Evolutionary conservation across 23 red algal genomes (phyloP), one percentile per base, ranked within the genome.

Genomic region (Porphyridium purpureum): DNA sequence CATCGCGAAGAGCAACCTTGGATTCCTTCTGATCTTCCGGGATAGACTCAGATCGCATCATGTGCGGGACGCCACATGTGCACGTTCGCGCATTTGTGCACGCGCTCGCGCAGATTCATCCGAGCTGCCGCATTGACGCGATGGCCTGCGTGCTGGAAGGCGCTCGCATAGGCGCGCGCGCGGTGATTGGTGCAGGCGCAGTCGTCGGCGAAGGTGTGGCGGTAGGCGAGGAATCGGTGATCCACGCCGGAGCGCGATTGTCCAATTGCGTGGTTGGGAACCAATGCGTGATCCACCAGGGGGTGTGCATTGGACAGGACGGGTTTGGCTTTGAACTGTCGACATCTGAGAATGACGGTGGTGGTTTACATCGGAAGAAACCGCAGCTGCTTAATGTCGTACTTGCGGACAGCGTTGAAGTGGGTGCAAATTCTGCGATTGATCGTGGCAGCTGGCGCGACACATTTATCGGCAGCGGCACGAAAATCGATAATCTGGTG

Each of bases 371-470:
- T 0, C 56, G 49, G 35, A 74, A 74, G 42, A 74, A 74, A 33
- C 69, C 69, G 2, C 69, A 74, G 47, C 35, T 31, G 21, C 55
- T 29, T 7, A 3, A 29, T 7, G 69, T 56, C 3, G 21, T 46
- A 15, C 31, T 74, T 21, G 69, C 53, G 1, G 26, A 61, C 34
- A 51, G 42, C 34, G 69, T 74, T 1, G 69, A 74, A 48, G 29
- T 74, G 7, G 69, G 69, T 21, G 59, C 69, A 4, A 74, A 74
- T 31, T 61, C 29, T 25, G 49, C 47, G 11, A 54, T 74, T 4
- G 69, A 74, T 44, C 24, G 69, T 17, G 69, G 69, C 31, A 74
- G 69, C 44, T 74, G 69, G 69, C 69, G 69, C 7, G 40, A 74
- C 19, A 74, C 69, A 3, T 7, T 50, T 1, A 56, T 74, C 7